A percentile compares a stretch with the other conserved stretches of the same genome.
These are phyloP conservation scores for Periconia sp. DNA, from an alignment of 2,329 filamentous ascomycete species.

Conservation along the genomic window DNA sequence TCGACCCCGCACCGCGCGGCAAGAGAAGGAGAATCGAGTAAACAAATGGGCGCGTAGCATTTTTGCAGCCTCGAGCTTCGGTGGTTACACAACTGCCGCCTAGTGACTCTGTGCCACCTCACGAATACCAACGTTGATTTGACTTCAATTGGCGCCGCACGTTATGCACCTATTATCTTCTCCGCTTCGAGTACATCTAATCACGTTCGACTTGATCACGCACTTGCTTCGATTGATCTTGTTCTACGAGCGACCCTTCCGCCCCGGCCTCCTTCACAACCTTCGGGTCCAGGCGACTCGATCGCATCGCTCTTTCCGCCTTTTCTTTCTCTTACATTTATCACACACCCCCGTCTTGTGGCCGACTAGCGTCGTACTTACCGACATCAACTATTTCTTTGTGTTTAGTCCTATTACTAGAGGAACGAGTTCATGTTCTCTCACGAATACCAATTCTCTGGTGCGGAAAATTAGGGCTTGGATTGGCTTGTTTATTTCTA, in stretches of 20 bases:
- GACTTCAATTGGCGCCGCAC: constrained; percentile 24
- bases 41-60: constrained; percentile 1
- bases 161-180: constrained; percentile 21
- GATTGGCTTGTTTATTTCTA: constrained; percentile 18
- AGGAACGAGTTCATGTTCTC: constrained; percentile 33
- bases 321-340: constrained; percentile 16
- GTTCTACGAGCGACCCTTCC: constrained; percentile 6
- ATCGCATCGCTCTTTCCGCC: constrained; percentile 31
- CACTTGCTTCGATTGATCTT: too few relatives aligned
- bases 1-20: constrained; percentile 88
- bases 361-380: constrained; percentile 3
- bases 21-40: constrained; percentile 81
- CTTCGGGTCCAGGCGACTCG: constrained; percentile 45
- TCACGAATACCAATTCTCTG: constrained; percentile 31
- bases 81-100: constrained; percentile 31
- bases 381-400: constrained; percentile 22
- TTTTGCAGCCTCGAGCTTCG: constrained; percentile 26
- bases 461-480: constrained; percentile 34
- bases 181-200: constrained; percentile 14
- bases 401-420: constrained; percentile 26
- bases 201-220: constrained; percentile 23
- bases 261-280: constrained; percentile 25
- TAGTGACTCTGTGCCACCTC: constrained; percentile 20
- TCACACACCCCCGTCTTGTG: constrained; percentile 11
- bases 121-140: constrained; percentile 17